Percentiles rank a stretch among this genome's conserved stretches.
Conservation (phyloP, 2,329 filamentous ascomycete genomes). For the Immersiporthe knoxdaviesiana region DNA sequence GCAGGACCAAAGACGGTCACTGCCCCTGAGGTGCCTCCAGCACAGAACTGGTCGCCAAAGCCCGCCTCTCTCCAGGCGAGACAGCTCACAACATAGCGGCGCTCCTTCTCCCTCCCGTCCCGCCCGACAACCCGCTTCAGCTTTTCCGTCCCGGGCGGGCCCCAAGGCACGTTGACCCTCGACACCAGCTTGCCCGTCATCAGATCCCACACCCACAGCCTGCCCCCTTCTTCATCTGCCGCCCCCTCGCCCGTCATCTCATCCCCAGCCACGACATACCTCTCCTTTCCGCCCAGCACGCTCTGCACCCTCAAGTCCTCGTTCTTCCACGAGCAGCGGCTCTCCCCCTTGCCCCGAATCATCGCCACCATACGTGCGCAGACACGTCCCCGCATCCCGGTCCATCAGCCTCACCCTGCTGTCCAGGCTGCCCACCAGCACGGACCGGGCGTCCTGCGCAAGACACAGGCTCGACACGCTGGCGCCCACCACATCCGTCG, state of each 20-base stretch:
- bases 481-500: slow-evolving; percentile 70
- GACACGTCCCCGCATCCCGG: slow-evolving; percentile 69
- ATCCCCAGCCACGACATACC: slow-evolving; percentile 78
- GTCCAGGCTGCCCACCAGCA: slow-evolving; percentile 78
- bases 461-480: slow-evolving; percentile 76
- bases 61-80: slow-evolving; percentile 65
- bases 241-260: slow-evolving; percentile 54
- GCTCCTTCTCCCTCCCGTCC: slow-evolving; percentile 63
- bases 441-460: slow-evolving; percentile 72
- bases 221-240: slow-evolving; percentile 50
- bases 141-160: slow-evolving; percentile 50
- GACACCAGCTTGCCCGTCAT: slow-evolving; percentile 71
- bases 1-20: slow-evolving; percentile 63
- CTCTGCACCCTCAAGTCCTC: slow-evolving; percentile 74
- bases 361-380: slow-evolving; percentile 68
- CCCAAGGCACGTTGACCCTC: slow-evolving; percentile 63
- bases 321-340: slow-evolving; percentile 56
- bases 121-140: slow-evolving; percentile 59
- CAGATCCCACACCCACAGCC: slow-evolving; percentile 82
- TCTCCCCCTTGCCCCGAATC: not conserved
- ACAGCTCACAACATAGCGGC: slow-evolving; percentile 64
- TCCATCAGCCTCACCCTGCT: slow-evolving; percentile 81
- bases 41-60: slow-evolving; percentile 67
- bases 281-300: slow-evolving; percentile 75
- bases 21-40: slow-evolving; percentile 65